These are phyloP conservation scores for Jamesozyma lodderae DNA, from an alignment of 805 yeast species.

Conservation along the genomic window DNA sequence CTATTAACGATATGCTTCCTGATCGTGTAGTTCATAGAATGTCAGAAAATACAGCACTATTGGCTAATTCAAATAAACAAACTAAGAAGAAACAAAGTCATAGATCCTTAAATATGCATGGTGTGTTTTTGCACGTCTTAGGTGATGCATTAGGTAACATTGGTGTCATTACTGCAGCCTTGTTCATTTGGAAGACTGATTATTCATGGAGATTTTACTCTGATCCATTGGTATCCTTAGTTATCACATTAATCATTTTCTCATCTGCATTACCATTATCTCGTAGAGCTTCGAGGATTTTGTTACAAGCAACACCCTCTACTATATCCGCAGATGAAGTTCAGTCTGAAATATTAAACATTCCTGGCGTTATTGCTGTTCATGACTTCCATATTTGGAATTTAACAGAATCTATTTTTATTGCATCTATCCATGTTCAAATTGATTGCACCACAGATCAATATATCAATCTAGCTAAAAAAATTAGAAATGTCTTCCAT, in stretches of 20 bases:
- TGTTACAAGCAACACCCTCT: conserved; percentile 90
- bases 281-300: conserved; percentile 71
- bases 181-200: conserved; percentile 90
- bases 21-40: conserved; percentile 20
- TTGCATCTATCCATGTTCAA: conserved; percentile 86
- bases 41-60: conserved; percentile 32
- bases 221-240: conserved; percentile 78
- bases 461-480: conserved; percentile 59
- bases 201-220: conserved; percentile 78
- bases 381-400: conserved; percentile 98
- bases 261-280: conserved; percentile 88
- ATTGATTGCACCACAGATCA: conserved; percentile 56
- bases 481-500: conserved; percentile 71
- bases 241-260: conserved; percentile 82
- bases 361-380: conserved; percentile 70
- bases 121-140: conserved; percentile 87
- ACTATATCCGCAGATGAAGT: conserved; percentile 68
- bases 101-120: conserved; percentile 90
- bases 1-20: conserved; percentile 21
- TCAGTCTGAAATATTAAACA: conserved; percentile 51
- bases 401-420: conserved; percentile 73
- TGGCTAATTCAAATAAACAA: conserved; percentile 8
- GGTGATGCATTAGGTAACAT: conserved; percentile 95
- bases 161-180: conserved; percentile 84
- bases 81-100: conserved; percentile 7